Conservation (phyloP, 129 eudicot species). For the Glebionis coronaria region DNA sequence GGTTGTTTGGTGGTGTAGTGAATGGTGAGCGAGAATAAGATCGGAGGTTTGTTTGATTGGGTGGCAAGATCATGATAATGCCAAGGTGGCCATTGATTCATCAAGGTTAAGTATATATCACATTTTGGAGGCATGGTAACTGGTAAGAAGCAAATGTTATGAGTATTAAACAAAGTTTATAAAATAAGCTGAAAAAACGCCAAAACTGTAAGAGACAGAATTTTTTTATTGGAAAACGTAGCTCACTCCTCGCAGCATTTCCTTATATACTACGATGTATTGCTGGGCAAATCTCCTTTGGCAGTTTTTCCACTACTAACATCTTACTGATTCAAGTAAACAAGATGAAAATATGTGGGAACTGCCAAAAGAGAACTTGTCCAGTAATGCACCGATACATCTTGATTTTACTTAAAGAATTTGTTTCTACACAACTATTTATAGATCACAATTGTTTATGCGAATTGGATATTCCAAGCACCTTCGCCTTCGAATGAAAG, state of each 20-base stretch:
- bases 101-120: too few species aligned
- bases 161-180: too few species aligned
- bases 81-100: too few species aligned
- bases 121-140: too few species aligned
- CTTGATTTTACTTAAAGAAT: background rate
- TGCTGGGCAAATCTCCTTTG: constrained; percentile 32
- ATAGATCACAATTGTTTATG: constrained; percentile 15
- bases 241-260: background rate
- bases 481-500: background rate
- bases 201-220: background rate
- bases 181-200: background rate
- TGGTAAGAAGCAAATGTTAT: too few species aligned
- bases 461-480: constrained; percentile 26
- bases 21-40: too few species aligned
- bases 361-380: constrained; percentile 20
- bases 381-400: constrained; percentile 21
- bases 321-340: background rate
- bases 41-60: too few species aligned
- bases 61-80: too few species aligned
- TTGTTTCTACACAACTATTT: constrained; percentile 5
- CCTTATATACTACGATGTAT: background rate
- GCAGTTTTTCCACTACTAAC: background rate
- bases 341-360: background rate
- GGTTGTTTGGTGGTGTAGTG: too few species aligned
- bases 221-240: background rate